A percentile compares a stretch with the other conserved stretches of the same genome.
These are phyloP conservation scores for Trichophyton verrucosum DNA, from an alignment of 2,329 filamentous ascomycete genomes.

Conservation along the genomic window DNA sequence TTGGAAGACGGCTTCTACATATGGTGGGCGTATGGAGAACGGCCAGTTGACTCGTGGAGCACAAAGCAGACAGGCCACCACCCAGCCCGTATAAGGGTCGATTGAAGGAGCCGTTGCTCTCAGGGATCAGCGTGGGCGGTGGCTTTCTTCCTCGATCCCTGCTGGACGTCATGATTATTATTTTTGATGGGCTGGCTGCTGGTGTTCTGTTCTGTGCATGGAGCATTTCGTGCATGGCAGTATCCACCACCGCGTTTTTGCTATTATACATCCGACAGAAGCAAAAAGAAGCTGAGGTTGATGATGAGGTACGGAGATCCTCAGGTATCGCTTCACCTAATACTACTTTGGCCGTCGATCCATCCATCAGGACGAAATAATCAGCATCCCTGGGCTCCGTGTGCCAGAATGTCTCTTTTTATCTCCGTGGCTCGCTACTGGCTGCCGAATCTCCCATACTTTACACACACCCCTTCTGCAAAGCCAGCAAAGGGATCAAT, in stretches of 20 bases:
- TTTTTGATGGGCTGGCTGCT: too few species aligned
- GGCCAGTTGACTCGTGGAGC: too few species aligned
- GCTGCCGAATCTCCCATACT: background rate
- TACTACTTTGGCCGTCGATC: background rate
- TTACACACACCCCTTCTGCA: background rate
- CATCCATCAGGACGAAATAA: background rate
- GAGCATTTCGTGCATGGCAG: conserved; percentile 1
- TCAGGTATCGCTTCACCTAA: too few species aligned
- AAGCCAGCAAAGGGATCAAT: too few species aligned
- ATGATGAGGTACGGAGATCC: too few species aligned
- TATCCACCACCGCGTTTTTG: background rate
- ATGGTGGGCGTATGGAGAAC: too few species aligned
- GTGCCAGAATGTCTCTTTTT: background rate
- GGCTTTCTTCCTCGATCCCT: background rate
- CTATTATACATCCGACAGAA: background rate
- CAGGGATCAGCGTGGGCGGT: background rate
- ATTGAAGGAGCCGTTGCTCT: background rate
- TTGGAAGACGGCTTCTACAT: too few species aligned
- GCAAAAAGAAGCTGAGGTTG: background rate
- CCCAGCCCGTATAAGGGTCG: background rate
- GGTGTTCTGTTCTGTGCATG: background rate
- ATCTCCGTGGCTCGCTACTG: background rate
- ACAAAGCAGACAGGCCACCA: too few species aligned
- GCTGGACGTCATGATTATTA: background rate
- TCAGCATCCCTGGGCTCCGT: background rate